Percentiles rank a stretch among this genome's conserved stretches.
phyloP scores from a whole-genome alignment of 1,139 yeast genomes.

The Geotrichum europaeum region DNA sequence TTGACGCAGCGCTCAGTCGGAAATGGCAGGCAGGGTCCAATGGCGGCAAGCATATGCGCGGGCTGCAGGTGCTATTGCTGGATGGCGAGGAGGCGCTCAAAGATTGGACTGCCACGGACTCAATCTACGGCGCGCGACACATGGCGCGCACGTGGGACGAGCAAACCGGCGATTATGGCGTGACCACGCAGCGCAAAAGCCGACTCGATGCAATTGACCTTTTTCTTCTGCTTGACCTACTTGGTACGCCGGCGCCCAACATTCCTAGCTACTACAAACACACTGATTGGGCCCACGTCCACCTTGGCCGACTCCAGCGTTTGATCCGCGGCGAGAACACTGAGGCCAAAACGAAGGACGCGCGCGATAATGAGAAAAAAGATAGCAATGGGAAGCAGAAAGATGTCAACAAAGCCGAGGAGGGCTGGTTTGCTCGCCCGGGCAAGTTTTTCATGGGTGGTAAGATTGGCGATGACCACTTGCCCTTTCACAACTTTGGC shows the following conservation, averaged over 20 bases:
- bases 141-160: conserved; percentile 40
- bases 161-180: conserved; percentile 16
- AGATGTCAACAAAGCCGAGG: not conserved
- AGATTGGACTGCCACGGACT: conserved; percentile 46
- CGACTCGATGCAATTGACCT: conserved; percentile 36
- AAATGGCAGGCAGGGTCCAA: conserved; percentile 25
- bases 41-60: conserved; percentile 26
- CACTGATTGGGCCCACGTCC: conserved; percentile 39
- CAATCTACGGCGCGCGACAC: conserved; percentile 51
- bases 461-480: conserved; percentile 43
- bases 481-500: conserved; percentile 44
- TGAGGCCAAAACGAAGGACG: not conserved
- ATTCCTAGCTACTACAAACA: conserved; percentile 43
- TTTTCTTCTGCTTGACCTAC: conserved; percentile 45
- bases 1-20: conserved; percentile 29
- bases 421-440: conserved; percentile 15
- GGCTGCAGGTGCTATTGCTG: conserved; percentile 47
- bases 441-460: conserved; percentile 35
- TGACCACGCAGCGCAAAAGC: conserved; percentile 18
- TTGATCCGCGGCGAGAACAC: conserved; percentile 15
- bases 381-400: not conserved
- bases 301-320: conserved; percentile 31
- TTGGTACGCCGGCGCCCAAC: conserved; percentile 39
- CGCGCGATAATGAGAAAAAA: not conserved
- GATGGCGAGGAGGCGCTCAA: conserved; percentile 57